Conservation (phyloP, 352 stramenopile genomes). For the Phytophthora hibernalis region DNA sequence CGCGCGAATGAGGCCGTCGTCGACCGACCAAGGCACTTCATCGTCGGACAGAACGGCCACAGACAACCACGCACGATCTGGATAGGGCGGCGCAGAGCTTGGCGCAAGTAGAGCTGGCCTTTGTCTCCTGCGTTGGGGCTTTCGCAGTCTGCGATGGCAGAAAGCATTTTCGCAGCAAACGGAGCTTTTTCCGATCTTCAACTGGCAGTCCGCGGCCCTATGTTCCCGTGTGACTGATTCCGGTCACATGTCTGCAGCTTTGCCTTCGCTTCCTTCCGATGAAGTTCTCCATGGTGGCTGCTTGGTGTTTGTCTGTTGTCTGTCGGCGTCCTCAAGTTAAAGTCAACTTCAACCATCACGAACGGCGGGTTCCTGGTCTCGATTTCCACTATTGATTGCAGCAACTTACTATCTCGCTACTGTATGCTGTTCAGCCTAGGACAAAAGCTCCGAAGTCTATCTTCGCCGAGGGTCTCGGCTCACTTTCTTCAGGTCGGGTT, state of each 20-base stretch:
- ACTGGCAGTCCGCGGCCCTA: background rate
- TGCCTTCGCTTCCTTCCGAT: background rate
- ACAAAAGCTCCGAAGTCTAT: slow-evolving; percentile 12
- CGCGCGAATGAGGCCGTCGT: slow-evolving; percentile 1
- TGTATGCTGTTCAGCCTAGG: background rate
- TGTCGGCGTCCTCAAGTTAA: too few relatives aligned
- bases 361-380: too few relatives aligned
- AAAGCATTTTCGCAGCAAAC: background rate
- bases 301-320: too few relatives aligned
- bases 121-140: too few relatives aligned
- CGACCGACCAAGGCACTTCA: slow-evolving; percentile 2
- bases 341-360: too few relatives aligned
- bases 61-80: background rate
- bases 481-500: slow-evolving; percentile 39
- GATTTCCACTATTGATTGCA: too few relatives aligned
- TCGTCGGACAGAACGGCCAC: slow-evolving; percentile 5
- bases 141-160: too few relatives aligned
- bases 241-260: background rate
- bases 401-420: background rate
- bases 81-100: slow-evolving; percentile 4
- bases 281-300: too few relatives aligned
- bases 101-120: background rate
- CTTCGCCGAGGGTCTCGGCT: slow-evolving; percentile 38
- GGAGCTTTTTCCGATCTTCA: slow-evolving; percentile 1
- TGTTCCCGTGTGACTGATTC: slow-evolving; percentile 15